Base-by-base conservation (phyloP, 2,329 filamentous ascomycete genomes). In the Calonectria honghensis region DNA sequence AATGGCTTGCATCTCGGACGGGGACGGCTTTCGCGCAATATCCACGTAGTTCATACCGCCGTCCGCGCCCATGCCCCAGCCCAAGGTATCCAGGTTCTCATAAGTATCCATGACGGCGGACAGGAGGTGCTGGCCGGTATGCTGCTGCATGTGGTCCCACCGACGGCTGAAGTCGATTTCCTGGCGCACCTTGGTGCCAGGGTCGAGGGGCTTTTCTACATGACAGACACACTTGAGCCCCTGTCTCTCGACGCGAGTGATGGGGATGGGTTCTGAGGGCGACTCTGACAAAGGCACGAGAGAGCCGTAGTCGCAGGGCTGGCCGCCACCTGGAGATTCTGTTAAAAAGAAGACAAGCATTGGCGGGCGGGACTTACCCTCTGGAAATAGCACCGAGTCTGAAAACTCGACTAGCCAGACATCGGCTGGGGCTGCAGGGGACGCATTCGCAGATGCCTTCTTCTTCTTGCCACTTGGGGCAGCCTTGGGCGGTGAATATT, bases 121-220 rank as follows among this genome's bases (percentile, higher is more conserved):
- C 2, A 84, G 75, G 2, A 84, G 79, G 39, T 84, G 82, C 10
- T 84, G 82, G 1, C 82, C 82, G 0, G 82, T 84, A 27, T 84
- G 82, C 9, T 84, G 82, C 16, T 84, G 82, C 82, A 84, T 84
- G 14, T 84, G 82, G 59, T 84, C 79, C 81, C 82, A 83, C n/a
- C 82, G 79, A 0, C 82, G 80, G 6, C 70, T 35, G 70, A 79
- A 82, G 31, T 84, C 79, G 3, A 84, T 73, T 14, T 81, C 76
- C 32, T 84, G 82, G 0, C 78, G 79, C 3, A 84, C 74, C 9
- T 18, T 69, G 0, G 75, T 73, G 0, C 82, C 82, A 0, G 77
- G 76, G 0, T 61, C 48, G 1, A 84, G 13, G 0, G 80, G 77
- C 18, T 71, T 61, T 0, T 80, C 76, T 0, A 81, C 80, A 65